These are phyloP conservation scores for Zhuliangozyma blackwelliae DNA, from an alignment of 1,139 yeast genomes.

Conservation along the genomic window DNA sequence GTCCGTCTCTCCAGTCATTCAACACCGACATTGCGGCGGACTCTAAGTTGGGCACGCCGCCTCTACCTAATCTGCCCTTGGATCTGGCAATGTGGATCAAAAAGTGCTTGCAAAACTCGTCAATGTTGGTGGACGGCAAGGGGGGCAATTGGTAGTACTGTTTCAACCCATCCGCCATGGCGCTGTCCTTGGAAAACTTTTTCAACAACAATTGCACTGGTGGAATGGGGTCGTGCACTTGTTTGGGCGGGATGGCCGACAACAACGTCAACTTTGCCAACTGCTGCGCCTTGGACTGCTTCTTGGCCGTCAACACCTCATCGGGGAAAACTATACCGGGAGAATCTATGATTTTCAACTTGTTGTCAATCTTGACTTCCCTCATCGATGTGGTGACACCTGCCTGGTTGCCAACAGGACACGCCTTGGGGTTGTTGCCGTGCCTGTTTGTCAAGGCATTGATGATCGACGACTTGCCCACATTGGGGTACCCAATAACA, in stretches of 20 bases:
- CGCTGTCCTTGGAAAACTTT: conserved; percentile 64
- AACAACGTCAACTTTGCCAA: conserved; percentile 85
- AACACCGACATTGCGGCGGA: conserved; percentile 81
- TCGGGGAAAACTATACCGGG: conserved; percentile 98
- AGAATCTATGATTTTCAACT: conserved; percentile 84
- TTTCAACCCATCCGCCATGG: conserved; percentile 73
- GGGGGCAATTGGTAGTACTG: conserved; percentile 76
- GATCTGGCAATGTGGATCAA: conserved; percentile 90
- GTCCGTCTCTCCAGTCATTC: conserved; percentile 97
- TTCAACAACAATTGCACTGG: conserved; percentile 76
- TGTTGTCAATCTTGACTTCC: conserved; percentile 88
- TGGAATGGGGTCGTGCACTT: conserved; percentile 76
- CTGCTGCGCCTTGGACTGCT: conserved; percentile 55
- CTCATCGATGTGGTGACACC: conserved; percentile 92
- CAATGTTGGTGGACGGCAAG: conserved; percentile 59
- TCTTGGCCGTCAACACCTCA: conserved; percentile 41
- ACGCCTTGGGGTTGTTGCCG: conserved; percentile 62
- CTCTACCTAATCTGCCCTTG: conserved; percentile 87
- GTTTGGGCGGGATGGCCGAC: conserved; percentile 88
- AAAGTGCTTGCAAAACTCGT: conserved; percentile 74
- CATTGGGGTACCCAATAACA: conserved; percentile 92
- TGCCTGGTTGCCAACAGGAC: conserved; percentile 97
- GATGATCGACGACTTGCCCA: conserved; percentile 91
- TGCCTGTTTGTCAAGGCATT: conserved; percentile 85
- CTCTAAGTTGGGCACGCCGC: conserved; percentile 87